Evolutionary conservation across 306 rosid species (phyloP).

Genomic region (Cajanus cajan): DNA sequence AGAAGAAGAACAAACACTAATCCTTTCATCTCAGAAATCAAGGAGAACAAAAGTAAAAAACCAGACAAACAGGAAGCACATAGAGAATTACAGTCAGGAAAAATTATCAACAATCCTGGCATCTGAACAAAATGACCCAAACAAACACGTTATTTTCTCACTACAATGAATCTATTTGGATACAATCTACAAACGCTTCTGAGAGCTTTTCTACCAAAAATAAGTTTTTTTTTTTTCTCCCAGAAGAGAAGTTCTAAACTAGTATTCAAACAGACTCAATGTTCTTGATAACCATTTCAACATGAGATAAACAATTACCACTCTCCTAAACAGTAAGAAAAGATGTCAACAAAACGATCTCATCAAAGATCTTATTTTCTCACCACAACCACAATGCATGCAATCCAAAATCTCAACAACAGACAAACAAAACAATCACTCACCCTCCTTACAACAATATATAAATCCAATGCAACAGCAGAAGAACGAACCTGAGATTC

Average conservation of each 20-base stretch:
- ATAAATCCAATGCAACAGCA: not conserved
- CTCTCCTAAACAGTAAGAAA: too few relatives aligned
- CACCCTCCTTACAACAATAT: not conserved
- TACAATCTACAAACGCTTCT: too few relatives aligned
- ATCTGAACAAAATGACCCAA: not conserved
- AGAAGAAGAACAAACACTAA: not conserved
- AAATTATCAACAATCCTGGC: not conserved
- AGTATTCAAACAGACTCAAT: too few relatives aligned
- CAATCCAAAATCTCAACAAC: not conserved
- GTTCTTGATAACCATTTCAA: too few relatives aligned
- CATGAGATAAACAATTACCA: too few relatives aligned
- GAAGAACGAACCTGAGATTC: constrained; percentile 86
- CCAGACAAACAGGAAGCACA: not conserved
- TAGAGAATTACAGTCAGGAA: not conserved
- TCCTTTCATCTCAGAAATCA: not conserved
- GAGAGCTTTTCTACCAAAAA: too few relatives aligned
- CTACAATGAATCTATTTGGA: not conserved
- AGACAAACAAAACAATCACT: not conserved
- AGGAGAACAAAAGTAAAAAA: not conserved
- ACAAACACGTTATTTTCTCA: not conserved
- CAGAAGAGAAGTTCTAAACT: too few relatives aligned
- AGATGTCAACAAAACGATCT: too few relatives aligned
- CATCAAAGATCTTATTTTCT: not conserved
- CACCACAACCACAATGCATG: not conserved
- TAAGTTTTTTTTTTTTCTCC: too few relatives aligned